A percentile compares a stretch with the other conserved stretches of the same genome.
phyloP scores from a whole-genome alignment of 2,329 filamentous ascomycete species.

The Ophiostoma sp. region DNA sequence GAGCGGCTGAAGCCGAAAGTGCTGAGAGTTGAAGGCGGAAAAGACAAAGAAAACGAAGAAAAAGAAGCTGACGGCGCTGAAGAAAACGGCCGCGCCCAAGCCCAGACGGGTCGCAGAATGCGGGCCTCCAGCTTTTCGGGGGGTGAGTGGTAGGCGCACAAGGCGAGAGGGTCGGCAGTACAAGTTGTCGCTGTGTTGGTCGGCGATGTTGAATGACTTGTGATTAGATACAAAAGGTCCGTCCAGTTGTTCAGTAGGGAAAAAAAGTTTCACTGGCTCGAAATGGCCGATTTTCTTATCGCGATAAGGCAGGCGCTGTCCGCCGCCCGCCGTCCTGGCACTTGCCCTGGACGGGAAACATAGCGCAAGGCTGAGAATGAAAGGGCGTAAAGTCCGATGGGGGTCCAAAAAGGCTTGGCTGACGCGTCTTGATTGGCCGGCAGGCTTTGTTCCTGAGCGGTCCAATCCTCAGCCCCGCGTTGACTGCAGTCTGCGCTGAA shows the following conservation, averaged over 20 bases:
- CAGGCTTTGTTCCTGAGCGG: not conserved
- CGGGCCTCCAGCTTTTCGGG: constrained; percentile 25
- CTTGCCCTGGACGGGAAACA: not conserved
- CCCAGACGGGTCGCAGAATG: constrained; percentile 18
- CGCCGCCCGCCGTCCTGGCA: not conserved
- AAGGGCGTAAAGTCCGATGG: not conserved
- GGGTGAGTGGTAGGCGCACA: not conserved
- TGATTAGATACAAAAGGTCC: not conserved
- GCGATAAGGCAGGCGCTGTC: constrained; percentile 22
- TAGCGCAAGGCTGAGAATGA: constrained; percentile 28
- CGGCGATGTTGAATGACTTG: not conserved
- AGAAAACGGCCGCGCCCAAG: constrained; percentile 5
- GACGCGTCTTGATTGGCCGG: constrained; percentile 9
- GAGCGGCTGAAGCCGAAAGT: constrained; percentile 25
- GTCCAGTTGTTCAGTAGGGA: not conserved
- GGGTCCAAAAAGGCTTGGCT: not conserved
- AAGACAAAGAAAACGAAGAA: not conserved
- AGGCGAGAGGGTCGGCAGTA: not conserved
- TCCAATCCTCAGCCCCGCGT: constrained; percentile 20
- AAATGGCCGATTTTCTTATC: constrained; percentile 22
- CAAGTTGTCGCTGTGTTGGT: not conserved
- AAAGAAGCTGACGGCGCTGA: not conserved
- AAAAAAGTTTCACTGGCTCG: constrained; percentile 13
- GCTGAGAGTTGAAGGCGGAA: not conserved
- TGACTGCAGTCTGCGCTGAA: not conserved